Conservation (phyloP, 2,329 filamentous ascomycete species). For the Trichoderma asperellum region DNA sequence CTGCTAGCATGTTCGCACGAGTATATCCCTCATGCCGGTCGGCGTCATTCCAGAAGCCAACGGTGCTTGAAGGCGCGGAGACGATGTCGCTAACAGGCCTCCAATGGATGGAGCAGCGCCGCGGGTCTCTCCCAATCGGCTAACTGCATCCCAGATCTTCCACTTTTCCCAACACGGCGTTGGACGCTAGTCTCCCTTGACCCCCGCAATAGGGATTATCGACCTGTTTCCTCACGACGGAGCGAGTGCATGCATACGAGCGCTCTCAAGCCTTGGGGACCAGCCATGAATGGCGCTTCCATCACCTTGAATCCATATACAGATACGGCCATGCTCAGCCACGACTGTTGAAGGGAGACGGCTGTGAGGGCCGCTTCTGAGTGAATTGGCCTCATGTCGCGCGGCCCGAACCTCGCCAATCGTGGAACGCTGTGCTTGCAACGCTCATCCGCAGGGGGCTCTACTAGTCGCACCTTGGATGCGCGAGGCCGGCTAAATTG, state of each 20-base stretch:
- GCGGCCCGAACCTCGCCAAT: slow-evolving; percentile 21
- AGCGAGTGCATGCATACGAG: neutral
- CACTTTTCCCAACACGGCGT: slow-evolving; percentile 20
- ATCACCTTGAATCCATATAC: neutral
- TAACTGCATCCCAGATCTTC: slow-evolving; percentile 12
- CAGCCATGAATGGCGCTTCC: neutral
- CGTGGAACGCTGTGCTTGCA: neutral
- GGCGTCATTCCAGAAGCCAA: neutral
- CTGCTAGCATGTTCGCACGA: neutral
- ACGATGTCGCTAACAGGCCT: slow-evolving; percentile 6
- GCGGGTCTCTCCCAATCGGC: slow-evolving; percentile 7
- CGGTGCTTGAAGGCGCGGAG: neutral
- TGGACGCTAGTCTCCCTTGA: slow-evolving; percentile 1
- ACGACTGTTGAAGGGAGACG: neutral
- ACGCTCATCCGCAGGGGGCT: neutral
- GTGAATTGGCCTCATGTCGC: neutral
- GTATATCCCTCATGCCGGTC: neutral
- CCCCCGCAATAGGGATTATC: slow-evolving; percentile 23
- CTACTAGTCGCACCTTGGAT: neutral
- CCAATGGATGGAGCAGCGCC: slow-evolving; percentile 16
- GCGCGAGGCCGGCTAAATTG: slow-evolving; percentile 11
- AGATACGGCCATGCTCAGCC: neutral
- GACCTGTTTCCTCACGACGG: neutral
- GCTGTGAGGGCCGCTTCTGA: neutral
- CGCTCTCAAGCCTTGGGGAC: neutral